phyloP scores from a whole-genome alignment of 371 early-diverging fungal species.

The Choanephora cucurbitarum region DNA sequence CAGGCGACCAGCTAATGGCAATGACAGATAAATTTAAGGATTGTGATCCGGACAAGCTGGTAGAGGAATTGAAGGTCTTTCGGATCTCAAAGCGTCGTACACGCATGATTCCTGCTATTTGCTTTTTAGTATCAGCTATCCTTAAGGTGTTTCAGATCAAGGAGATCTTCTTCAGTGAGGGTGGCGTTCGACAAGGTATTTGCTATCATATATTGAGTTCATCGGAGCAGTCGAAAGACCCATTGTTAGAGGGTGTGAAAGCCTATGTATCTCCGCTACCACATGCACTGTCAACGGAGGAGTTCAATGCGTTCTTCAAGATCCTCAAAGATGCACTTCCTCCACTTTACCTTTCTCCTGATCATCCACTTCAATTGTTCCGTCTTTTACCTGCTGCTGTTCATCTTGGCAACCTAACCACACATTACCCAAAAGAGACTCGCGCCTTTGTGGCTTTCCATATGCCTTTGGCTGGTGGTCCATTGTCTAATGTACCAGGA shows the following conservation, averaged over 20 bases:
- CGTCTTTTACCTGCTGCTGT: slow-evolving; percentile 46
- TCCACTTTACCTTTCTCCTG: slow-evolving; percentile 22
- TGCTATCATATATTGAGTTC: slow-evolving; percentile 40
- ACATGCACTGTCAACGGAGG: slow-evolving; percentile 17
- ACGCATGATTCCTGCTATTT: slow-evolving; percentile 50
- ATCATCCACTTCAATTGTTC: slow-evolving; percentile 28
- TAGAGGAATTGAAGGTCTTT: slow-evolving; percentile 35
- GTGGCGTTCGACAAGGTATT: slow-evolving; percentile 55
- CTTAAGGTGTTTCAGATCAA: slow-evolving; percentile 39
- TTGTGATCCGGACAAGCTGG: slow-evolving; percentile 22
- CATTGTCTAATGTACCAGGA: slow-evolving; percentile 48
- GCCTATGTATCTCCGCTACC: slow-evolving; percentile 31
- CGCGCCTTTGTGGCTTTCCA: slow-evolving; percentile 51
- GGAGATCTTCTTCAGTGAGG: slow-evolving; percentile 52
- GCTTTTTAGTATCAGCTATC: slow-evolving; percentile 49
- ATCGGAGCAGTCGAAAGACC: slow-evolving; percentile 42
- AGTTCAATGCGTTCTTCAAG: slow-evolving; percentile 25
- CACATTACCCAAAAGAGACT: slow-evolving; percentile 51
- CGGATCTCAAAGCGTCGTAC: slow-evolving; percentile 54
- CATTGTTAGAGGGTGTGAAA: slow-evolving; percentile 43
- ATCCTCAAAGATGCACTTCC: slow-evolving; percentile 31
- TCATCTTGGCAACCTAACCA: slow-evolving; percentile 46
- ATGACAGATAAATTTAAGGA: slow-evolving; percentile 34
- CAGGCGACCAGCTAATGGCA: slow-evolving; percentile 25
- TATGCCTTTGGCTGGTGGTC: slow-evolving; percentile 52